These are phyloP conservation scores for Dinochytrium kinnereticum DNA, from an alignment of 371 early-diverging fungal species.

Conservation along the genomic window DNA sequence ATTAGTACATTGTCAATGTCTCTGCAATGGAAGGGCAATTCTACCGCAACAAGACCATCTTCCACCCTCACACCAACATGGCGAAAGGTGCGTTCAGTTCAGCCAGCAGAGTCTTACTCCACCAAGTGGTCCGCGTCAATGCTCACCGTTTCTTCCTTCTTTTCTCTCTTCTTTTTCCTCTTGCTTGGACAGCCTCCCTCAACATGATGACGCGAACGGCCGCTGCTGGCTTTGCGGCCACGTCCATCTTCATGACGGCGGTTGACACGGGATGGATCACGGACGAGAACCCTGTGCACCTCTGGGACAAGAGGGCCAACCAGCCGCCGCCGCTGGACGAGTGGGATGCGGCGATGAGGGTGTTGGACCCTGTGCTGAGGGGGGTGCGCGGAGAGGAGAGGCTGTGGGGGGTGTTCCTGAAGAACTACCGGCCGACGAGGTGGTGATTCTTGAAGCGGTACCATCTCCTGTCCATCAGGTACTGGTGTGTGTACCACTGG, in stretches of 20 bases:
- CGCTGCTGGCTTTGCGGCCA: slow-evolving; percentile 41
- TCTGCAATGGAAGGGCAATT: slow-evolving; percentile 59
- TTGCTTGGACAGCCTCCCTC: slow-evolving; percentile 28
- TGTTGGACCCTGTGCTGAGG: slow-evolving; percentile 52
- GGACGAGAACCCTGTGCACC: slow-evolving; percentile 49
- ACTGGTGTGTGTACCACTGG: no score
- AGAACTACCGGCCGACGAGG: slow-evolving; percentile 49
- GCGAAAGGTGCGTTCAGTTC: slow-evolving; percentile 35
- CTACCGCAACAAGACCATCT: slow-evolving; percentile 52
- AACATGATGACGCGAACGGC: slow-evolving; percentile 60
- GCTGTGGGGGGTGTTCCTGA: slow-evolving; percentile 55
- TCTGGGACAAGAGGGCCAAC: slow-evolving; percentile 40
- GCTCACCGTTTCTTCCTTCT: not conserved
- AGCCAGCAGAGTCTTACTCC: not conserved
- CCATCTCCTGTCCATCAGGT: not conserved
- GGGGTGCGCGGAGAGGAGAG: slow-evolving; percentile 49
- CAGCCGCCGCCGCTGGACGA: slow-evolving; percentile 56
- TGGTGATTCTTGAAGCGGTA: slow-evolving; percentile 38
- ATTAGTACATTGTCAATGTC: slow-evolving; percentile 52
- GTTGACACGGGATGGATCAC: slow-evolving; percentile 61
- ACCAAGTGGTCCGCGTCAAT: not conserved
- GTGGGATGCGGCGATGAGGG: slow-evolving; percentile 55
- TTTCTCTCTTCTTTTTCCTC: not conserved
- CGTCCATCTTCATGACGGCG: slow-evolving; percentile 52
- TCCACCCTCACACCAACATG: slow-evolving; percentile 56